Percentiles rank a stretch among this genome's conserved stretches.
Evolutionary conservation across 805 yeast species (phyloP).

Genomic region (Saccharomycopsis fibuligera): DNA sequence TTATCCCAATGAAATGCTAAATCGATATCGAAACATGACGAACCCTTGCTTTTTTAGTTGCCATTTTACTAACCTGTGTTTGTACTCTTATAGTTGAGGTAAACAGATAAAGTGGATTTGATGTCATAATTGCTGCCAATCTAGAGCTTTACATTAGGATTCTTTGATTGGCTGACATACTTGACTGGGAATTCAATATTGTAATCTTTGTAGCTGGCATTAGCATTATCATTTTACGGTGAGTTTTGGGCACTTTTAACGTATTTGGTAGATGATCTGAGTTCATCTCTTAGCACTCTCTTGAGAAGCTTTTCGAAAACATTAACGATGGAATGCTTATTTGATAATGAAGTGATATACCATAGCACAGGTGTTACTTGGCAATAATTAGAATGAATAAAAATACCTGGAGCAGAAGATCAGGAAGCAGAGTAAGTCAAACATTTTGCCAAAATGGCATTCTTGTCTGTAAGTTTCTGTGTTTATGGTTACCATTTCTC

Average conservation of each 20-base stretch:
- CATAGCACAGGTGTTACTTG: not conserved
- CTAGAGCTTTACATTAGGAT: slow-evolving; percentile 21
- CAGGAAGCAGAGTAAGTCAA: not conserved
- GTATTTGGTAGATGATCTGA: slow-evolving; percentile 1
- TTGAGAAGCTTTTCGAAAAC: slow-evolving; percentile 12
- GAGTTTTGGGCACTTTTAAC: not conserved
- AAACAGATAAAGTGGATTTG: slow-evolving; percentile 45
- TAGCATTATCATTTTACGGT: slow-evolving; percentile 4
- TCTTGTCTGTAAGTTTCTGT: too few species aligned
- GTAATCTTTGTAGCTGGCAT: slow-evolving; percentile 14
- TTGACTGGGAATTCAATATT: slow-evolving; percentile 10
- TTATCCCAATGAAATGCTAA: slow-evolving; percentile 54
- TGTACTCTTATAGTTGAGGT: slow-evolving; percentile 35
- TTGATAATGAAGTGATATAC: not conserved
- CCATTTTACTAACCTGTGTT: slow-evolving; percentile 13
- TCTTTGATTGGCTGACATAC: not conserved
- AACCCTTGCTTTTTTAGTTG: slow-evolving; percentile 19
- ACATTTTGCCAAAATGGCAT: too few species aligned
- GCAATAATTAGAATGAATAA: not conserved
- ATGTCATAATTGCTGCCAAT: slow-evolving; percentile 49
- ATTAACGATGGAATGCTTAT: not conserved
- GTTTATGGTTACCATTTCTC: too few species aligned
- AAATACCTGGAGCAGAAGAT: not conserved
- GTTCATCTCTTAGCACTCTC: slow-evolving; percentile 3
- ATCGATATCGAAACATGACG: slow-evolving; percentile 20